Evolutionary conservation across 352 stramenopile genomes (phyloP).

Genomic region (Phytophthora uliginosa): DNA sequence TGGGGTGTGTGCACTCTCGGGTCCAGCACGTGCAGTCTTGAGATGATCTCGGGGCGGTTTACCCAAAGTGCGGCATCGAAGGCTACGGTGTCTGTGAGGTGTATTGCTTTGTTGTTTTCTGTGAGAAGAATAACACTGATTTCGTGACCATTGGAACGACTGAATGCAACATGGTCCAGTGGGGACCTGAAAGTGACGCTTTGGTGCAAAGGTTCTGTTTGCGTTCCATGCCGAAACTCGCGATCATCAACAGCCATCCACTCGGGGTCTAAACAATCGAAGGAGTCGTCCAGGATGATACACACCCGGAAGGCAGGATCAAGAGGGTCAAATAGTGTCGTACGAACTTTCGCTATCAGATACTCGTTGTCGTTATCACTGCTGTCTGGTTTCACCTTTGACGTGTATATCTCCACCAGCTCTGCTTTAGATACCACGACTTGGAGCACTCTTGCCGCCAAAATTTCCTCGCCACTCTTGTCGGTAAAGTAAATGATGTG

Average conservation of each 20-base stretch:
- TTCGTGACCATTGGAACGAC: constrained; percentile 30
- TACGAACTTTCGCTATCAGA: constrained; percentile 44
- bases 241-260: constrained; percentile 39
- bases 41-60: constrained; percentile 18
- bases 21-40: constrained; percentile 35
- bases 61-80: constrained; percentile 19
- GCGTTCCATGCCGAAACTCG: constrained; percentile 11
- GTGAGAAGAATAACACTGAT: constrained; percentile 58
- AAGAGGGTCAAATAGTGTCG: constrained; percentile 51
- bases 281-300: constrained; percentile 49
- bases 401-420: constrained; percentile 35
- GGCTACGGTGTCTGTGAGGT: constrained; percentile 25
- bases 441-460: constrained; percentile 52
- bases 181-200: constrained; percentile 45
- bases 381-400: constrained; percentile 9
- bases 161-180: constrained; percentile 44
- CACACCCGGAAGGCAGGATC: constrained; percentile 55
- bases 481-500: constrained; percentile 58
- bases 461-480: constrained; percentile 33
- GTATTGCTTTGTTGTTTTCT: constrained; percentile 54
- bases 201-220: constrained; percentile 25
- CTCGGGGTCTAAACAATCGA: constrained; percentile 50
- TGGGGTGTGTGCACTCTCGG: constrained; percentile 32
- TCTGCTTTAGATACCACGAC: constrained; percentile 47
- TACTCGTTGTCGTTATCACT: constrained; percentile 10